Conservation (phyloP, 768 basidiomycete species). For the Suillus ampliporus region DNA sequence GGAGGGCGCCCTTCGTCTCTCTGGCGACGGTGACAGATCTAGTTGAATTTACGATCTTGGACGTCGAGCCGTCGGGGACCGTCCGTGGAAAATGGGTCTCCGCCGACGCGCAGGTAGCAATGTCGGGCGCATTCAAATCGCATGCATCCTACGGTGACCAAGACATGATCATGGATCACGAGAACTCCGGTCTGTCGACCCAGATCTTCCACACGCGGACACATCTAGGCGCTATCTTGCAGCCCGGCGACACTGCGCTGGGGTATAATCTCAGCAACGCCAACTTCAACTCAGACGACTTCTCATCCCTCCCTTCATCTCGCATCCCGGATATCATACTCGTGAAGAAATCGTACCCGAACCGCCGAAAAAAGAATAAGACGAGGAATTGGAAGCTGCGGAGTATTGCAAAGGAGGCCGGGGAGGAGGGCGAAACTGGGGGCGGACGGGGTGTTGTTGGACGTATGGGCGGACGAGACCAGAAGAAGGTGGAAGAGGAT, state of each 20-base stretch:
- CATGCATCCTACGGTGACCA: conserved; percentile 47
- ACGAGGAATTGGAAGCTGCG: conserved; percentile 86
- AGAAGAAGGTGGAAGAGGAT: conserved; percentile 93
- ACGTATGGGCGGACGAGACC: conserved; percentile 86
- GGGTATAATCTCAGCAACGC: conserved; percentile 89
- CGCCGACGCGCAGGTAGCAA: conserved; percentile 89
- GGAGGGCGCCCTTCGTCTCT: conserved; percentile 89
- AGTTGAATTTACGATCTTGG: conserved; percentile 93
- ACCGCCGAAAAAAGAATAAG: conserved; percentile 88
- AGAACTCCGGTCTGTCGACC: conserved; percentile 60
- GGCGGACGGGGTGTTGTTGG: conserved; percentile 87
- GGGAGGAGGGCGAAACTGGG: conserved; percentile 83
- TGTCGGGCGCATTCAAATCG: conserved; percentile 80
- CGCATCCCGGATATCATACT: conserved; percentile 92
- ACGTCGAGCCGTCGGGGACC: conserved; percentile 83
- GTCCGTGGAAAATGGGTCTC: conserved; percentile 79
- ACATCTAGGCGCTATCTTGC: conserved; percentile 90
- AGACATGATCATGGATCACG: conserved; percentile 64
- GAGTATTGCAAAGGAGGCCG: conserved; percentile 91
- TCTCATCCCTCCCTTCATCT: conserved; percentile 63
- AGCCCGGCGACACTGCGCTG: conserved; percentile 92
- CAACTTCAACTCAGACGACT: conserved; percentile 94
- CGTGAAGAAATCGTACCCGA: conserved; percentile 95
- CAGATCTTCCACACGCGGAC: conserved; percentile 96
- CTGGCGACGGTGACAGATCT: conserved; percentile 85